Conservation (phyloP, 179 eudicot genomes). For the Heliamphora pulchella region DNA sequence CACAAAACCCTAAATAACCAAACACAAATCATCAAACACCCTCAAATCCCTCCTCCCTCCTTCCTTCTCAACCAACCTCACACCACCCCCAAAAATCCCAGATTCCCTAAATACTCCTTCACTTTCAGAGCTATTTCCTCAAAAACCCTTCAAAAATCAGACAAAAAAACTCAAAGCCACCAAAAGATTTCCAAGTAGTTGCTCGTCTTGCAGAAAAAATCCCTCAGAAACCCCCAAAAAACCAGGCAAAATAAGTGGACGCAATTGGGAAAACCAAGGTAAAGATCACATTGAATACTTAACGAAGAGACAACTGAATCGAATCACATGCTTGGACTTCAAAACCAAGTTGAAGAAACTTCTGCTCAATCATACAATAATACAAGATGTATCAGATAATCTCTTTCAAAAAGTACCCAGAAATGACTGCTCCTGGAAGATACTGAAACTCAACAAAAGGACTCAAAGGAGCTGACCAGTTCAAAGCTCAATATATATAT, state of each 20-base stretch:
- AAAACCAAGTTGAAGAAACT: not conserved
- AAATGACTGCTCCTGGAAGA: constrained; percentile 24
- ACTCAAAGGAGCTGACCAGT: constrained; percentile 22
- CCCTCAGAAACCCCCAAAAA: constrained; percentile 26
- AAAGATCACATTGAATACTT: constrained; percentile 15
- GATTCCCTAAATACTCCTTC: constrained; percentile 16
- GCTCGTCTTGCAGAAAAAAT: not conserved
- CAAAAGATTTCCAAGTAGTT: not conserved
- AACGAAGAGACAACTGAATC: constrained; percentile 6
- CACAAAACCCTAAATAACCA: constrained; percentile 12
- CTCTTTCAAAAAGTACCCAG: constrained; percentile 20
- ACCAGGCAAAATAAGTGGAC: constrained; percentile 23
- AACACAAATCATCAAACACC: constrained; percentile 22
- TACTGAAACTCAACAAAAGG: constrained; percentile 18
- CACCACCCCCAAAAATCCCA: constrained; percentile 21
- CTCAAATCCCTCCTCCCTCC: constrained; percentile 19
- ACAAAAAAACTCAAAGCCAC: constrained; percentile 22
- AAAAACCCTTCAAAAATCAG: constrained; percentile 19
- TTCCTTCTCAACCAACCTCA: constrained; percentile 15
- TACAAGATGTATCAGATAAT: constrained; percentile 13
- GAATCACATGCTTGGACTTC: constrained; percentile 28
- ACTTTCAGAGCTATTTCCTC: not conserved
- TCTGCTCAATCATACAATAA: not conserved
- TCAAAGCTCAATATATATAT: constrained; percentile 7
- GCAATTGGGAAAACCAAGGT: constrained; percentile 25